Base-by-base conservation (phyloP, 345 rosid genomes). In the Schrenkiella parvula region DNA sequence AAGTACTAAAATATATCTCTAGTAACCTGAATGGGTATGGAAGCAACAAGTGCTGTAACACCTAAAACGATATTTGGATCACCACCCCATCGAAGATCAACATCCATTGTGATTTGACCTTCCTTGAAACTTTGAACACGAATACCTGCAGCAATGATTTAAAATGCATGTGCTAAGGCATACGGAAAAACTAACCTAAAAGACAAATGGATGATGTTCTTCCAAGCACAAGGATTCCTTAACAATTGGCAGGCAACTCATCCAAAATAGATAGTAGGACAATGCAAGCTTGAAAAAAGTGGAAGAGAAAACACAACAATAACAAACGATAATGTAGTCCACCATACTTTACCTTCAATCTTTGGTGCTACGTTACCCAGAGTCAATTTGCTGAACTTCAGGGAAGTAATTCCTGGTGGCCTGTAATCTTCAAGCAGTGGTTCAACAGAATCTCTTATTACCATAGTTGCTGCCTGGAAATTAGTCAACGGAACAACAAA, bases 11-110 rank as follows among this genome's bases (percentile, higher is more conserved):
- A 61, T 25, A 37, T 15, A 42, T 48, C 25, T 70, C 53, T 15
- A 56, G 28, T 70, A 80, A 90, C 99, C 93, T 95, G 99, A 74
- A 95, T 92, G 75, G 99, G 98, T 82, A 95, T 87, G 51, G 98
- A 92, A 80, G 97, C 99, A 77, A 95, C 97, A 67, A 88, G 82
- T 44, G 98, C 96, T 71, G 97, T 89, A 55, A 87, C 98, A 55
- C 89, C 96, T 83, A 95, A 80, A 80, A 95, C 77, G 66, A 95
- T 95, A 80, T 88, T 90, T 53, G 99, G 99, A 82, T 95, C 96
- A 80, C 98, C 99, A 76, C 99, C 88, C 99, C 98, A 95, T 44
- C 98, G 89, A 41, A 95, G 85, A 85, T 95, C 99, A 44, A 92
- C 87, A 55, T 92, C 99, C 99, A 92, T 90, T 25, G 81, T 95